Evolutionary conservation across 108 stramenopile species (phyloP).

Genomic region (Halocafeteria seosinensis): DNA sequence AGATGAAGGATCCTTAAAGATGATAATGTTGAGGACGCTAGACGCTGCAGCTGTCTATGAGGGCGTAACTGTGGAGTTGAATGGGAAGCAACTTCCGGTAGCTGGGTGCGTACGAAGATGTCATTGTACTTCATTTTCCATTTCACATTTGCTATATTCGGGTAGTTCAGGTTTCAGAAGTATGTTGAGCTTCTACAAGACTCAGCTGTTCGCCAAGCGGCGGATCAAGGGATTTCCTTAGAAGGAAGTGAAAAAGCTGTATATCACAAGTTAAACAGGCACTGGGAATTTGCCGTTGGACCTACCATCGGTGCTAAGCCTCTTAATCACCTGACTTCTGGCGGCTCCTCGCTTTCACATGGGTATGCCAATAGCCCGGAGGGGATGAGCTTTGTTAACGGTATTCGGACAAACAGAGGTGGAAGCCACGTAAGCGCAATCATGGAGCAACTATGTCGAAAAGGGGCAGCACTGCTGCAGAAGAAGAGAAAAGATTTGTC

Average conservation of each 20-base stretch:
- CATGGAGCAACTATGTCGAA: slow-evolving; percentile 47
- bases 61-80: slow-evolving; percentile 48
- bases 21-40: slow-evolving; percentile 60
- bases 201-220: no score
- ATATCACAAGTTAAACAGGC: no score
- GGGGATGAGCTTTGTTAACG: slow-evolving; percentile 52
- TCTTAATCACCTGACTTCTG: no score
- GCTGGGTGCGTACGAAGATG: slow-evolving; percentile 35
- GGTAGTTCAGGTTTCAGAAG: no score
- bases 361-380: no score
- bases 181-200: no score
- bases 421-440: slow-evolving; percentile 67
- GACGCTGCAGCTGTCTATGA: slow-evolving; percentile 69
- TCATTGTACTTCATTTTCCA: no score
- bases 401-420: slow-evolving; percentile 58
- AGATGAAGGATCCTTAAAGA: slow-evolving; percentile 44
- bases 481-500: slow-evolving; percentile 22
- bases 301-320: background rate
- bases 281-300: background rate
- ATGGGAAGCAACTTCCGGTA: slow-evolving; percentile 21
- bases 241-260: no score
- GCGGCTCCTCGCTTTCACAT: no score
- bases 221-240: no score
- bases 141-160: no score
- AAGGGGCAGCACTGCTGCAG: slow-evolving; percentile 36